Percentiles rank a stretch among this genome's conserved stretches.
phyloP scores from a whole-genome alignment of 1,284 basidiomycete genomes.

The Golubevia pallescens region DNA sequence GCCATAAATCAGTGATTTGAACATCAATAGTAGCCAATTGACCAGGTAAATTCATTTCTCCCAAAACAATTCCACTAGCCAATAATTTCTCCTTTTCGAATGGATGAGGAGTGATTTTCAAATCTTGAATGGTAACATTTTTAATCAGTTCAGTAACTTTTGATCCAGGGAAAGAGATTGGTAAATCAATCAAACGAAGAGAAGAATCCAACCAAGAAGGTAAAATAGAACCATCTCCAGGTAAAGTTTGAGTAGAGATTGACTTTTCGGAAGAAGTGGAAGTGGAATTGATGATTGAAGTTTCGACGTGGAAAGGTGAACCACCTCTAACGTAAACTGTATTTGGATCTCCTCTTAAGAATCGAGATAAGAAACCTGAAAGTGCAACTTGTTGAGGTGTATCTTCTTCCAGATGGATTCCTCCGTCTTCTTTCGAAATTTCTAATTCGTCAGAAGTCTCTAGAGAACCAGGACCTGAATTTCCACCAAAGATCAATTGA shows the following conservation, averaged over 20 bases:
- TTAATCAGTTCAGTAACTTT: slow-evolving; percentile 53
- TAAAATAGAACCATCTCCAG: slow-evolving; percentile 35
- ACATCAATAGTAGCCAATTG: slow-evolving; percentile 48
- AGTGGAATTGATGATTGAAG: background rate
- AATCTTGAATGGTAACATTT: slow-evolving; percentile 51
- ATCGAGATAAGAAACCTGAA: slow-evolving; percentile 44
- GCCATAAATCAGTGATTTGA: slow-evolving; percentile 51
- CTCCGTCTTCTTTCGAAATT: background rate
- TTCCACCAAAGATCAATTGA: background rate
- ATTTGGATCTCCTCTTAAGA: slow-evolving; percentile 48
- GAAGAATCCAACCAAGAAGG: slow-evolving; percentile 47
- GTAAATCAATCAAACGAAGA: slow-evolving; percentile 35
- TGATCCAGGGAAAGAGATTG: slow-evolving; percentile 50
- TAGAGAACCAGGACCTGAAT: background rate
- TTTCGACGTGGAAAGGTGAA: slow-evolving; percentile 26
- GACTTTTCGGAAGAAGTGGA: too few relatives aligned
- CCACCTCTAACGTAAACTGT: slow-evolving; percentile 52
- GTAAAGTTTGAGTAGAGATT: slow-evolving; percentile 14
- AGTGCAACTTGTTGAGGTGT: slow-evolving; percentile 37
- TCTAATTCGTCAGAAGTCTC: background rate
- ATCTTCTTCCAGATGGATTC: slow-evolving; percentile 10
- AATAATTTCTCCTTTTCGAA: slow-evolving; percentile 48
- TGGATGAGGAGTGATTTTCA: slow-evolving; percentile 52
- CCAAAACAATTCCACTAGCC: slow-evolving; percentile 48
- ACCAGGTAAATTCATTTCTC: slow-evolving; percentile 45